These are phyloP conservation scores for Eucalyptus tenuipes DNA, from an alignment of 345 rosid genomes.

Conservation along the genomic window DNA sequence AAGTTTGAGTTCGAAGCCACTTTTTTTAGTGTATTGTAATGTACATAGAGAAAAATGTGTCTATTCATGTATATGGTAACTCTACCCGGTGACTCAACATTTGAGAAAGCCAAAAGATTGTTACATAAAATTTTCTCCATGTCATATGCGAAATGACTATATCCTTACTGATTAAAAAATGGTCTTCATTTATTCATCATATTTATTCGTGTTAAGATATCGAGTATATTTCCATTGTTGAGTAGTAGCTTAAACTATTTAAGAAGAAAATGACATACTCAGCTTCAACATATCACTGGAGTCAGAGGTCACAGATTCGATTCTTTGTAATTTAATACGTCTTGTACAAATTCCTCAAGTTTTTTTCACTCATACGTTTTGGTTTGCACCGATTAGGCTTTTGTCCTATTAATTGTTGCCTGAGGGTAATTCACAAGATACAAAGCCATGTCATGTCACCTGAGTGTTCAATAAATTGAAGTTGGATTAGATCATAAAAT, in stretches of 20 bases:
- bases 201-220: not conserved
- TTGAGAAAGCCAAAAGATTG: not conserved
- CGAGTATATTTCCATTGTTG: not conserved
- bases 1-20: not conserved
- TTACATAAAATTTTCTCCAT: not conserved
- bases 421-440: not conserved
- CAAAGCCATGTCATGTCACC: rapidly evolving
- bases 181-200: not conserved
- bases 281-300: not conserved
- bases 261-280: not conserved
- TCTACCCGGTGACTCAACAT: not conserved
- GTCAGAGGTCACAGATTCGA: rapidly evolving
- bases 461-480: not conserved
- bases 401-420: not conserved
- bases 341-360: not conserved
- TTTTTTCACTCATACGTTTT: not conserved
- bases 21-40: not conserved
- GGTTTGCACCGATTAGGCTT: not conserved
- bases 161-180: not conserved
- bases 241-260: not conserved
- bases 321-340: not conserved
- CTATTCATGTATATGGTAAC: not conserved
- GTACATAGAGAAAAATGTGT: not conserved
- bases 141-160: not conserved
- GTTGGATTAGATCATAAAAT: not conserved